These are phyloP conservation scores for Tetraselmis chui DNA, from an alignment of 139 green algal genomes.

Conservation along the genomic window DNA sequence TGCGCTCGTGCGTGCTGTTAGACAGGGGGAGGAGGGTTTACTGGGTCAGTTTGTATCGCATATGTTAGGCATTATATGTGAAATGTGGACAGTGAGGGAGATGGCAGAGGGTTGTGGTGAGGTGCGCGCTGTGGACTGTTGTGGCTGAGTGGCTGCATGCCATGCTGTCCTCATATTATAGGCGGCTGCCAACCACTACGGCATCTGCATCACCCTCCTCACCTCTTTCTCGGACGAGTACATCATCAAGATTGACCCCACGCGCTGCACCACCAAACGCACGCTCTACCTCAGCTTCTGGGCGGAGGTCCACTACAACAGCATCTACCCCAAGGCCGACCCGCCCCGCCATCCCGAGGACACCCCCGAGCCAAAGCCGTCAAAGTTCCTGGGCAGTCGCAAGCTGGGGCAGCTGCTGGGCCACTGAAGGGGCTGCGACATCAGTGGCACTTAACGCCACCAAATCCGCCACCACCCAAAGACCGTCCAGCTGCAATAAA, in stretches of 20 bases:
- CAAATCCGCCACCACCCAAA: too few species aligned
- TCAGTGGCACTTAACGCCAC: too few species aligned
- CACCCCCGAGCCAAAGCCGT: neutral
- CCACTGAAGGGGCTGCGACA: constrained; percentile 12
- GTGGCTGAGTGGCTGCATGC: too few species aligned
- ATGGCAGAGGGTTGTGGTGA: too few species aligned
- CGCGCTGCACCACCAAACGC: constrained; percentile 7
- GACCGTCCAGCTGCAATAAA: too few species aligned
- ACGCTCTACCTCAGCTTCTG: constrained; percentile 65
- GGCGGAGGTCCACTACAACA: constrained; percentile 75
- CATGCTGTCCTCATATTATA: neutral
- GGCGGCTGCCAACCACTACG: constrained; percentile 38
- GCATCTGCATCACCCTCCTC: constrained; percentile 51
- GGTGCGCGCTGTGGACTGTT: too few species aligned
- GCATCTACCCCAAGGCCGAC: constrained; percentile 26
- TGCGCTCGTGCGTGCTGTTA: too few species aligned
- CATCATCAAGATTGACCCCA: constrained; percentile 59
- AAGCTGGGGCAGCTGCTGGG: constrained; percentile 9
- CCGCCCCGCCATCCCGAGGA: constrained; percentile 5
- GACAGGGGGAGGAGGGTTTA: too few species aligned
- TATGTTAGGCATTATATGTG: too few species aligned
- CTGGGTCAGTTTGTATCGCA: too few species aligned
- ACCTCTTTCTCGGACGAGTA: constrained; percentile 43
- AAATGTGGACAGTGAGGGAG: too few species aligned
- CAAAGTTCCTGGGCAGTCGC: constrained; percentile 30